Base-by-base conservation (phyloP, 2,329 filamentous ascomycete species). In the Fonsecaea multimorphosa region DNA sequence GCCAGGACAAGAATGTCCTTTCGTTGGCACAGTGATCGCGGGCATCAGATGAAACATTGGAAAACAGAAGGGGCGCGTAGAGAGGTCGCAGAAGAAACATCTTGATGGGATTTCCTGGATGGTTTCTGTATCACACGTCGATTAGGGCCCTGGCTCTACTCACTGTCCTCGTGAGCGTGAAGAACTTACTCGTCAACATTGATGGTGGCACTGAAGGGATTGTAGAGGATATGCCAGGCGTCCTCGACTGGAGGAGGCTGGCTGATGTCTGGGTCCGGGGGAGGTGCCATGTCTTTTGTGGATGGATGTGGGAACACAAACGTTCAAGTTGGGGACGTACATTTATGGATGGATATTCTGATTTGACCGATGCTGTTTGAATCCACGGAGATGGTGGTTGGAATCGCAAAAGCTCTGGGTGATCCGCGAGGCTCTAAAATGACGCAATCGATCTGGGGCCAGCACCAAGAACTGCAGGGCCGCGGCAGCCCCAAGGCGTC, bases 1-100 rank as follows among this genome's bases (percentile, higher is more conserved):
- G 87, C 85, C 95, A 97, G 1, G 94, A 95, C 31, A 98, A 88
- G 75, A 97, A 97, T 0, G 87, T 89, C 71, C 87, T 82, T 74
- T 89, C 87, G 68, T 88, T 89, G 27, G 87, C 87, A 71, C 85
- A 87, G 76, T 89, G 87, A 71, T 89, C 87, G 66, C 87, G 80
- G 5, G 87, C 87, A 74, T 91, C 88, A 27, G 86, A 89, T 66
- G 87, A 82, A 59, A 80, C 80, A 71, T 91, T 91, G 65, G 89
- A 86, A 76, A 91, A 90, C 38, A 91, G 79, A 3, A 91, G 79
- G 0, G 86, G 82, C 22, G 85, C 85, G 22, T 86, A 78, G 24
- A 87, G 75, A 1, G 87, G 87, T 0, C 80, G 78, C 46, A 84
- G 80, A 66, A 80, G 77, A 73, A 89, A 86, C 49, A 69, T 73